phyloP scores from a whole-genome alignment of 2,329 filamentous ascomycete genomes.

The Neonectria magnoliae region DNA sequence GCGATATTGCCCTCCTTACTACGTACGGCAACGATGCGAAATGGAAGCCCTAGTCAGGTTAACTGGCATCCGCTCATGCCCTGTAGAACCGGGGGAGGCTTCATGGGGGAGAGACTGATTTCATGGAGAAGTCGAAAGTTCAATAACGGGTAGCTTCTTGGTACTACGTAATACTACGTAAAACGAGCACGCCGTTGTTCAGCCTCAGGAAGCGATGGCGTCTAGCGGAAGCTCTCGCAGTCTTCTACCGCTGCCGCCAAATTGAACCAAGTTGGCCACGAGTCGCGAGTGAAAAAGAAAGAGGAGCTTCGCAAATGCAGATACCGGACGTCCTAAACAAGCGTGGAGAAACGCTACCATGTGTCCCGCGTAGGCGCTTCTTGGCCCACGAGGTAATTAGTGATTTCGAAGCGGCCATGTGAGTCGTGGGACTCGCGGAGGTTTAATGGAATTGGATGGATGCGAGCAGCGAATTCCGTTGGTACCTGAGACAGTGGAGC shows the following conservation, averaged over 20 bases:
- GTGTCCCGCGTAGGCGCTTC: constrained; percentile 27
- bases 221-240: constrained; percentile 2
- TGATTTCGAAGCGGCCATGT: constrained; percentile 14
- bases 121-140: background rate
- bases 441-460: constrained; percentile 22
- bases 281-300: constrained; percentile 7
- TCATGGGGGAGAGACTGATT: background rate
- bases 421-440: constrained; percentile 8
- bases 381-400: constrained; percentile 27
- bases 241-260: constrained; percentile 1
- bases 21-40: background rate
- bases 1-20: background rate
- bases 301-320: background rate
- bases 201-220: constrained; percentile 13
- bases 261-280: background rate
- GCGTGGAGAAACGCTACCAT: background rate
- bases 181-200: constrained; percentile 10
- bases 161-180: background rate
- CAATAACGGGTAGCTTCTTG: background rate
- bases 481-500: constrained; percentile 41
- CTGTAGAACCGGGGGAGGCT: constrained; percentile 2
- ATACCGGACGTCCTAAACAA: background rate
- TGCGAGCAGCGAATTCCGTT: constrained; percentile 6
- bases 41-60: background rate
- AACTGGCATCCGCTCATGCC: constrained; percentile 1